These are phyloP conservation scores for Simmondsia chinensis DNA, from an alignment of 148 eudicot genomes.

Conservation along the genomic window DNA sequence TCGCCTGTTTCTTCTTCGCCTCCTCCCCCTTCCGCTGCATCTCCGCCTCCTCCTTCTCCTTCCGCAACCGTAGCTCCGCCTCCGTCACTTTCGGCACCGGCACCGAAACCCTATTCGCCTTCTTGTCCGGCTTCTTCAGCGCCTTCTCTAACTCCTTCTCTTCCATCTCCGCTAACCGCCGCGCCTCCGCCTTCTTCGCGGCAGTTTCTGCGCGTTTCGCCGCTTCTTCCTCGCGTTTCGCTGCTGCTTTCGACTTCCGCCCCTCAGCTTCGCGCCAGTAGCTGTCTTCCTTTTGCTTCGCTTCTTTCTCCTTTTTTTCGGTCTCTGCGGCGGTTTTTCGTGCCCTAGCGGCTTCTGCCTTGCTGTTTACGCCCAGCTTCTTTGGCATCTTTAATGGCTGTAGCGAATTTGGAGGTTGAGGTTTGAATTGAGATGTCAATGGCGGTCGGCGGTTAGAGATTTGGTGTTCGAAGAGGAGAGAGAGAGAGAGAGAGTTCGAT, in stretches of 20 bases:
- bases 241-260: conserved; percentile 65
- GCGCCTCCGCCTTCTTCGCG: conserved; percentile 74
- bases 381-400: conserved; percentile 52
- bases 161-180: conserved; percentile 69
- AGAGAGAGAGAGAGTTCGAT: too few relatives aligned
- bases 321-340: conserved; percentile 55
- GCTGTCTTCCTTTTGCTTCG: conserved; percentile 56
- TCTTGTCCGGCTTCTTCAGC: conserved; percentile 66
- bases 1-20: conserved; percentile 52
- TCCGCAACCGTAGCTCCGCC: conserved; percentile 48
- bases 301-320: conserved; percentile 56
- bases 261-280: conserved; percentile 99
- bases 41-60: conserved; percentile 58
- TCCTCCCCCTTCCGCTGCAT: conserved; percentile 47
- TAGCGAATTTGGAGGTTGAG: too few relatives aligned
- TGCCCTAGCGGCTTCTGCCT: conserved; percentile 75
- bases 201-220: conserved; percentile 70
- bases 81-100: conserved; percentile 70
- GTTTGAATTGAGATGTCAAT: too few relatives aligned
- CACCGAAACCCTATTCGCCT: conserved; percentile 52
- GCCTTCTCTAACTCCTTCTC: conserved; percentile 71
- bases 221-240: conserved; percentile 86
- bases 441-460: too few relatives aligned
- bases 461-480: too few relatives aligned
- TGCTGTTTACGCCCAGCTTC: conserved; percentile 89